These are phyloP conservation scores for Apiotrichum gamsii DNA, from an alignment of 1,284 basidiomycete species.

Conservation along the genomic window DNA sequence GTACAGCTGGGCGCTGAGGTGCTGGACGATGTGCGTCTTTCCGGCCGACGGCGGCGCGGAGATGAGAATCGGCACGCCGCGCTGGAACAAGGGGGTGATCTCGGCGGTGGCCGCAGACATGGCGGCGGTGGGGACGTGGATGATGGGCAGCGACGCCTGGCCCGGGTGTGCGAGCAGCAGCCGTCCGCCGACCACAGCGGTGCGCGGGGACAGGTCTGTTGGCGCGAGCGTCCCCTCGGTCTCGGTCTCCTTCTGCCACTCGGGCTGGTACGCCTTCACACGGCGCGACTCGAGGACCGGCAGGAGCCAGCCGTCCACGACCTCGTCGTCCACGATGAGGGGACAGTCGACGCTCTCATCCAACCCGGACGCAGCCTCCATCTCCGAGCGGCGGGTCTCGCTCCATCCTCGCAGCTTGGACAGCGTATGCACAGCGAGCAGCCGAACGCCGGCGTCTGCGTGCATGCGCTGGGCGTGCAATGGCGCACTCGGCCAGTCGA, in stretches of 20 bases:
- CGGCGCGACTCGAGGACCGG: slow-evolving; percentile 62
- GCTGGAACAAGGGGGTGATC: slow-evolving; percentile 62
- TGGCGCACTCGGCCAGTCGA: slow-evolving; percentile 61
- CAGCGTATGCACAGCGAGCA: slow-evolving; percentile 71
- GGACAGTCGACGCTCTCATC: slow-evolving; percentile 53
- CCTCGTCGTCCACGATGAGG: slow-evolving; percentile 22
- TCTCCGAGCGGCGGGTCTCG: slow-evolving; percentile 61
- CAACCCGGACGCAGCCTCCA: slow-evolving; percentile 58
- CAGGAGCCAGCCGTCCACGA: slow-evolving; percentile 67
- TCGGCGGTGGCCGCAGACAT: slow-evolving; percentile 57
- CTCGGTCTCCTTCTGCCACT: background rate
- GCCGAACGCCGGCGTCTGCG: slow-evolving; percentile 59
- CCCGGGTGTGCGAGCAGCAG: slow-evolving; percentile 23
- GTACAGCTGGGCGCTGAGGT: slow-evolving; percentile 62
- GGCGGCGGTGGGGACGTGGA: slow-evolving; percentile 63
- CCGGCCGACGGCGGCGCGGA: slow-evolving; percentile 85
- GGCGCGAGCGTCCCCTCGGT: slow-evolving; percentile 16
- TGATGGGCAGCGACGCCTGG: slow-evolving; percentile 50
- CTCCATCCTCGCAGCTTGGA: slow-evolving; percentile 67
- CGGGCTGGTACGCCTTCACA: slow-evolving; percentile 38
- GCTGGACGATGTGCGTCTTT: slow-evolving; percentile 73
- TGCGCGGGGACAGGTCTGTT: slow-evolving; percentile 54
- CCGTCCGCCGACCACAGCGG: slow-evolving; percentile 18
- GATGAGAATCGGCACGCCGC: slow-evolving; percentile 71
- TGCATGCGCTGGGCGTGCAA: slow-evolving; percentile 43